These are phyloP conservation scores for Talaromyces sp. DNA, from an alignment of 2,329 filamentous ascomycete species.

Conservation along the genomic window DNA sequence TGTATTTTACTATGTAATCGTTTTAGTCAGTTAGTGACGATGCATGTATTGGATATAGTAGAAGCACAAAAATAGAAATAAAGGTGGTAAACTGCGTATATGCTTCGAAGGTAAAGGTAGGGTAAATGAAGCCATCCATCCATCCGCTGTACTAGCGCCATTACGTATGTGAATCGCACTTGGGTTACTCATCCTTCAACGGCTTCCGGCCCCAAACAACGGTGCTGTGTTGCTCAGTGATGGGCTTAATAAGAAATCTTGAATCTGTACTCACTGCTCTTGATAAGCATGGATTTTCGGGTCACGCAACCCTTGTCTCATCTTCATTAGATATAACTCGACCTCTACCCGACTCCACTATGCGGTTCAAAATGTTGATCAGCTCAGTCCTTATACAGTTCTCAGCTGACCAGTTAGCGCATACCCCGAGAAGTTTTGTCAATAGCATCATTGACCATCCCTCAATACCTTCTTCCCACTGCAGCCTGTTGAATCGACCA, in stretches of 20 bases:
- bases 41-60: not conserved
- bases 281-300: slow-evolving; percentile 6
- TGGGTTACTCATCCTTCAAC: not conserved
- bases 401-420: not conserved
- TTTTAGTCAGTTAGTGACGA: not conserved
- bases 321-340: slow-evolving; percentile 4
- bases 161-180: not conserved
- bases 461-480: slow-evolving; percentile 6
- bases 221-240: slow-evolving; percentile 1
- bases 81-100: no score
- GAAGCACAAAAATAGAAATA: not conserved
- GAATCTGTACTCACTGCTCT: slow-evolving; percentile 3
- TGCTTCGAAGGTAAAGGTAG: no score
- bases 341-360: slow-evolving; percentile 5
- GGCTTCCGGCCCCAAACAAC: slow-evolving; percentile 5
- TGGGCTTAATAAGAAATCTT: not conserved
- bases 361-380: not conserved
- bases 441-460: slow-evolving; percentile 5
- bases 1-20: not conserved
- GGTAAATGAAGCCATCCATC: no score
- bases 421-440: slow-evolving; percentile 1
- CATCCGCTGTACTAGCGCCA: not conserved
- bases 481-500: not conserved
- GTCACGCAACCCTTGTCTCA: slow-evolving; percentile 1
- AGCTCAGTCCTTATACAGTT: not conserved